Evolutionary conservation across 148 eudicot species (phyloP), one percentile per base, ranked within the genome.

Genomic region (Fagopyrum tataricum): DNA sequence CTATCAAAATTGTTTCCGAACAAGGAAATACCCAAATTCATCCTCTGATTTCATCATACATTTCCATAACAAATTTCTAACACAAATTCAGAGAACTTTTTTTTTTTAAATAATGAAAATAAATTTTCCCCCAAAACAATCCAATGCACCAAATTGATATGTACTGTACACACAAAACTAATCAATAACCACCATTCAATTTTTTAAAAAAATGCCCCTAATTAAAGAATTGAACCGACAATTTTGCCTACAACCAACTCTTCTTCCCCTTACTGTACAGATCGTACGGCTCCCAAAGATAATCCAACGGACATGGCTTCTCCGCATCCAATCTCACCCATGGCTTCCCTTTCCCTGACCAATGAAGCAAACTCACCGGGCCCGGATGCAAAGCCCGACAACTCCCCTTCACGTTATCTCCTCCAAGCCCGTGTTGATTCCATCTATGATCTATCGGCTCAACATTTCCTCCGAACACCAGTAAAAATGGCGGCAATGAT

Each of bases 401-500:
- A 31, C 37, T 31, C 37, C 37, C 37, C 37, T 31, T 31, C 37
- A 31, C 37, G 37, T 31, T 31, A 1, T 31, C 67, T 20, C 67
- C 67, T 7, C 2, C 94, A 87, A 39, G 37, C 37, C 37, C 37
- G 37, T 90, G 96, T 48, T 90, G 96, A 77, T 89, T 89, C 93
- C 93, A 89, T 46, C 90, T 59, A 47, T 89, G 94, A 31, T 88
- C 76, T 11, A 90, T 86, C 42, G 88, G 71, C 76, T 87, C 86
- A 17, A 90, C 85, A 13, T 85, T 55, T 0, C 96, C 96, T 0
- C 81, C 92, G 41, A 90, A 90, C 5, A 84, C 85, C 8, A 89
- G 79, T 67, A 89, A 71, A 73, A 89, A 89, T 11, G 94, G 94
- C 3, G 94, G 94, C 41, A 88, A 61, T 14, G 92, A 88, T 0